A percentile compares a stretch with the other conserved stretches of the same genome.
These are phyloP conservation scores for Colletotrichum sp. DNA, from an alignment of 2,329 filamentous ascomycete genomes.

Conservation along the genomic window DNA sequence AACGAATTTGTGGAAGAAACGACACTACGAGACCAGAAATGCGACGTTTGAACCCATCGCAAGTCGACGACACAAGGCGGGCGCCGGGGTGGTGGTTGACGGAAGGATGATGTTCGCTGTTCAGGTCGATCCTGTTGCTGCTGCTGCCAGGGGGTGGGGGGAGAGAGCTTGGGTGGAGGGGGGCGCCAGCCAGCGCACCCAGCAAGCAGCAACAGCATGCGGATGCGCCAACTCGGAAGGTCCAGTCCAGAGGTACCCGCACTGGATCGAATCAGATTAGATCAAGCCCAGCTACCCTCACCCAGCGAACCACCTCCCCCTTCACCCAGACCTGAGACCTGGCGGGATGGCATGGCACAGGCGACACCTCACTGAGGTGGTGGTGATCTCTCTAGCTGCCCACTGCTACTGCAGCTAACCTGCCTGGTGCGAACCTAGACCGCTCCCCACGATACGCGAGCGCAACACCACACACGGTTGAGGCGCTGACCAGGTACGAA, in stretches of 20 bases:
- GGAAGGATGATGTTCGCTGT: slow-evolving; percentile 6
- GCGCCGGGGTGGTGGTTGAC: neutral
- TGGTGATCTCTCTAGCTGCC: neutral
- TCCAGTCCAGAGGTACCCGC: neutral
- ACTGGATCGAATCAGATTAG: neutral
- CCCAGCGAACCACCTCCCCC: neutral
- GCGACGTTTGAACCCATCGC: neutral
- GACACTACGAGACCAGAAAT: neutral
- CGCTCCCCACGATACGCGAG: neutral
- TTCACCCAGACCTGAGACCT: neutral
- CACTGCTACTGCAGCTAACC: neutral
- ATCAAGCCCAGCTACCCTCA: neutral
- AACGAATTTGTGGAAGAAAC: neutral
- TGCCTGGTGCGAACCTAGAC: neutral
- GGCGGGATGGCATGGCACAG: neutral
- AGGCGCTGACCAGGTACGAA: neutral
- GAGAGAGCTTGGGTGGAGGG: neutral
- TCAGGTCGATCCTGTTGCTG: neutral
- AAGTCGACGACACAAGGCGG: neutral
- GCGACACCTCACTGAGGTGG: neutral
- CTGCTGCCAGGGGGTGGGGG: neutral
- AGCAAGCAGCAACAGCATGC: neutral
- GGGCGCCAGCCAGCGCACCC: neutral
- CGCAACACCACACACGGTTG: neutral
- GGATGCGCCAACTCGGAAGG: neutral